These are phyloP conservation scores for Aspergillus felis DNA, from an alignment of 2,329 filamentous ascomycete genomes.

Conservation along the genomic window DNA sequence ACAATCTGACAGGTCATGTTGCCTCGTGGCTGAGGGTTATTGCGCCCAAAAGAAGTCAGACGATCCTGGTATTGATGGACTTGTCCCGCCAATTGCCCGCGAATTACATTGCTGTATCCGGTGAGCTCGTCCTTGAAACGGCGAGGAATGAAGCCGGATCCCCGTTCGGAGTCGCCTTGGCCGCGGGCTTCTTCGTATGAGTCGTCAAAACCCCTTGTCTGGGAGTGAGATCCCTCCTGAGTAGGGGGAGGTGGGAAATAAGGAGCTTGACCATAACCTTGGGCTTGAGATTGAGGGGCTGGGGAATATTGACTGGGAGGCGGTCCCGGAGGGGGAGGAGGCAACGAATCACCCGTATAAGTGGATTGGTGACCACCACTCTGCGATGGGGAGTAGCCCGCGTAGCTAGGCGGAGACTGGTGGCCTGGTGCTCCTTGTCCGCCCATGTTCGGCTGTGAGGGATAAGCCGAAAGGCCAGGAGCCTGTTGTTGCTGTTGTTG, in stretches of 20 bases:
- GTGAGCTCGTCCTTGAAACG: constrained; percentile 37
- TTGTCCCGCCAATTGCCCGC: constrained; percentile 39
- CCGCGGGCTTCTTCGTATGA: constrained; percentile 31
- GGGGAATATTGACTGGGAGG: constrained; percentile 21
- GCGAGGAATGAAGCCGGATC: constrained; percentile 27
- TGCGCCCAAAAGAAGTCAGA: constrained; percentile 23
- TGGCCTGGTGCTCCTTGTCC: constrained; percentile 1
- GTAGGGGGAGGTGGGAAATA: constrained; percentile 42
- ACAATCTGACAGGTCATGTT: constrained; percentile 48
- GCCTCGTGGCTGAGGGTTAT: constrained; percentile 21
- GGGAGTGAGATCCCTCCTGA: constrained; percentile 28
- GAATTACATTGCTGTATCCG: constrained; percentile 35
- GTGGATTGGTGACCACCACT: constrained; percentile 19
- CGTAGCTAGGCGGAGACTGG: constrained; percentile 6
- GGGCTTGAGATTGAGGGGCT: constrained; percentile 1
- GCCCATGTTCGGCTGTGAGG: neutral
- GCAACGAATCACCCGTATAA: constrained; percentile 34
- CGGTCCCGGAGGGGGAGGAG: constrained; percentile 37
- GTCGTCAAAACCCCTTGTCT: constrained; percentile 31
- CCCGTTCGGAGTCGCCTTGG: constrained; percentile 33
- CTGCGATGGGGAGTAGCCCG: constrained; percentile 9
- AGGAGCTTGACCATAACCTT: constrained; percentile 28
- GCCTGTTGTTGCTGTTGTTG: constrained; percentile 10
- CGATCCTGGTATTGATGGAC: constrained; percentile 44
- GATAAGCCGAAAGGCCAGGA: neutral